A percentile compares a stretch with the other conserved stretches of the same genome.
Evolutionary conservation across 169 alveolate species (phyloP).

Genomic region (Plasmodium billcollinsi): DNA sequence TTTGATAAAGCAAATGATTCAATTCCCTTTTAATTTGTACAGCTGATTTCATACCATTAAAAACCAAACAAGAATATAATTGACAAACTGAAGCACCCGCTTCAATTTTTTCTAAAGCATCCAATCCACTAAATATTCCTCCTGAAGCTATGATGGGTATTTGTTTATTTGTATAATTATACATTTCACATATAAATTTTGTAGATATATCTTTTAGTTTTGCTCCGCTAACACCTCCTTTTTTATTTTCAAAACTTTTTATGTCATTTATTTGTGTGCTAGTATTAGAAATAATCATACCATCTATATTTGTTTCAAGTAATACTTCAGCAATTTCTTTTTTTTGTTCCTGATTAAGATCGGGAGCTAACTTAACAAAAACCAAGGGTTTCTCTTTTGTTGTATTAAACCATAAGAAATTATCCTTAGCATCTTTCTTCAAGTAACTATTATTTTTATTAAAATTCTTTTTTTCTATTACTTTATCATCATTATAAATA

Average conservation of each 20-base stretch:
- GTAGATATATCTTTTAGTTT: slow-evolving; percentile 86
- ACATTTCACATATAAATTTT: slow-evolving; percentile 85
- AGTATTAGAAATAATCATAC: slow-evolving; percentile 89
- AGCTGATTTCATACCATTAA: slow-evolving; percentile 72
- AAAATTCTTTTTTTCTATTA: slow-evolving; percentile 3
- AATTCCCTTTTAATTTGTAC: slow-evolving; percentile 54
- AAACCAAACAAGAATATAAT: slow-evolving; percentile 87
- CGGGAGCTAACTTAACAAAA: slow-evolving; percentile 85
- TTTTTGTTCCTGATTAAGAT: slow-evolving; percentile 83
- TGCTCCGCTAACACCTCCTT: slow-evolving; percentile 91
- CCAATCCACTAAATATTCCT: slow-evolving; percentile 89
- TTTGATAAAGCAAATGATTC: slow-evolving; percentile 41
- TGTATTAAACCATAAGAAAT: slow-evolving; percentile 59
- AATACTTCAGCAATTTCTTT: slow-evolving; percentile 90
- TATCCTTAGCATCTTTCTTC: slow-evolving; percentile 6
- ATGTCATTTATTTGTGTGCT: slow-evolving; percentile 78
- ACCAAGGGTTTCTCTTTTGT: slow-evolving; percentile 75
- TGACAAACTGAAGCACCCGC: slow-evolving; percentile 92
- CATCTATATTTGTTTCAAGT: slow-evolving; percentile 85
- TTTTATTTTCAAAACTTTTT: slow-evolving; percentile 62
- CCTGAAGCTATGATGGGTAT: slow-evolving; percentile 92
- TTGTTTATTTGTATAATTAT: slow-evolving; percentile 84
- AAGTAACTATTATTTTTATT: not conserved
- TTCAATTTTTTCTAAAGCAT: slow-evolving; percentile 89
- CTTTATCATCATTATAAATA: not conserved